A percentile compares a stretch with the other conserved stretches of the same genome.
Evolutionary conservation across 176 grass and related monocot genomes (phyloP).

Genomic region (Cocos nucifera): DNA sequence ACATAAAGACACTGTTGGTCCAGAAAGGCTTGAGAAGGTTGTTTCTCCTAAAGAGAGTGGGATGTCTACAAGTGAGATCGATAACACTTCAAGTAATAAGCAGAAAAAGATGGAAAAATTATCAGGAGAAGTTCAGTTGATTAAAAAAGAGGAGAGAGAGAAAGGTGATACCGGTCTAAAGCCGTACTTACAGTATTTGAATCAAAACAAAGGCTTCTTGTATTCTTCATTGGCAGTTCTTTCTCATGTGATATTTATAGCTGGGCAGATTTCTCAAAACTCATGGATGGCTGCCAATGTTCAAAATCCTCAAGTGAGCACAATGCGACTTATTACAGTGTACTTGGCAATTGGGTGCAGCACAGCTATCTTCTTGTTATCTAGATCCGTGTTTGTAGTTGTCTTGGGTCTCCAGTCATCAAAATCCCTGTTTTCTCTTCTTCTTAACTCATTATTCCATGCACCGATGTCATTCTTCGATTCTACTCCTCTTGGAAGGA

Average conservation of each 20-base stretch:
- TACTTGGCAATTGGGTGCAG: conserved; percentile 61
- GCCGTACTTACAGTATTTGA: conserved; percentile 68
- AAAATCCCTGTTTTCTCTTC: conserved; percentile 9
- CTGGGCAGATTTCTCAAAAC: conserved; percentile 86
- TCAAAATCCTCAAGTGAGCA: conserved; percentile 54
- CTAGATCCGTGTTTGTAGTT: conserved; percentile 17
- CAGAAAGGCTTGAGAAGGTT: conserved; percentile 33
- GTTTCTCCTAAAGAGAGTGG: conserved; percentile 18
- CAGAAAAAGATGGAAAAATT: conserved; percentile 23
- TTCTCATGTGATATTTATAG: conserved; percentile 51
- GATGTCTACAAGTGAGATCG: conserved; percentile 29
- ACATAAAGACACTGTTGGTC: conserved; percentile 52
- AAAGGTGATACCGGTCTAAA: conserved; percentile 69
- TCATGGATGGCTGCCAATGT: conserved; percentile 95
- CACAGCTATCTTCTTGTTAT: conserved; percentile 36
- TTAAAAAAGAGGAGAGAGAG: conserved; percentile 85
- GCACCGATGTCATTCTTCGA: conserved; percentile 40
- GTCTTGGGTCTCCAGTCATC: conserved; percentile 18
- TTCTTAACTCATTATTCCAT: conserved; percentile 24
- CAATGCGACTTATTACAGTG: conserved; percentile 63
- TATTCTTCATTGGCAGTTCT: conserved; percentile 38
- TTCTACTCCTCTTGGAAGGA: conserved; percentile 36
- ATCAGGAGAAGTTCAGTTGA: conserved; percentile 51
- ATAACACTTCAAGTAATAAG: conserved; percentile 15
- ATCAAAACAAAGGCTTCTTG: conserved; percentile 69